phyloP scores from a whole-genome alignment of 306 rosid species.

The Lotus japonicus region DNA sequence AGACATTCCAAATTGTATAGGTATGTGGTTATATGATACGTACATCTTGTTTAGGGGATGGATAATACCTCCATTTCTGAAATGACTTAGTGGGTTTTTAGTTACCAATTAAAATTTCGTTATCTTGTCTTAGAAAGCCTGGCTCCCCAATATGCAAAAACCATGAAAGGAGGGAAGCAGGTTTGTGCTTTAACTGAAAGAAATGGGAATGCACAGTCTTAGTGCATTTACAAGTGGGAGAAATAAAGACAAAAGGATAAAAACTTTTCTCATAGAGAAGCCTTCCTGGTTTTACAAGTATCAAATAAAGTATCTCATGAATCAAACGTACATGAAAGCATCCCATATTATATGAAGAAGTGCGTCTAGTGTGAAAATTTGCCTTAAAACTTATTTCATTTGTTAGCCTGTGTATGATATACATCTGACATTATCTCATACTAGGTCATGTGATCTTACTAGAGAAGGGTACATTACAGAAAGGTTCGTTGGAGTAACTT shows the following conservation, averaged over 20 bases:
- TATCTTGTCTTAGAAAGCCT: too few relatives aligned
- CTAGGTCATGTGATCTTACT: constrained; percentile 17
- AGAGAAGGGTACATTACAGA: constrained; percentile 15
- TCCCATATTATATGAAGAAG: neutral
- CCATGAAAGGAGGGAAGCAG: too few relatives aligned
- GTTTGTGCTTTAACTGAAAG: neutral
- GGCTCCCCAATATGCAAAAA: too few relatives aligned
- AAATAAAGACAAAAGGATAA: neutral
- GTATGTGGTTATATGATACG: neutral
- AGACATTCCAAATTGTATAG: neutral
- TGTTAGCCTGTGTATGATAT: constrained; percentile 28
- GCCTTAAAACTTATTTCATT: constrained; percentile 11
- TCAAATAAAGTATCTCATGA: constrained; percentile 2
- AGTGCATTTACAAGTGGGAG: neutral
- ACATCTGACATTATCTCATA: constrained; percentile 19
- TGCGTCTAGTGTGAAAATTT: neutral
- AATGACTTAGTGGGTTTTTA: too few relatives aligned
- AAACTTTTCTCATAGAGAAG: neutral
- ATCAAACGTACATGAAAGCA: neutral
- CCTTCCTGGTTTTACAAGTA: neutral
- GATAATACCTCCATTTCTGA: neutral
- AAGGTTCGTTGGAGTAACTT: constrained; percentile 11
- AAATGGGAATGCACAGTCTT: neutral
- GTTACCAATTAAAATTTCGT: too few relatives aligned
- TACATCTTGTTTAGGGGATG: too few relatives aligned